Evolutionary conservation across 768 basidiomycete genomes (phyloP), one percentile per base, ranked within the genome.

Genomic region (Austroboletus eburneus): DNA sequence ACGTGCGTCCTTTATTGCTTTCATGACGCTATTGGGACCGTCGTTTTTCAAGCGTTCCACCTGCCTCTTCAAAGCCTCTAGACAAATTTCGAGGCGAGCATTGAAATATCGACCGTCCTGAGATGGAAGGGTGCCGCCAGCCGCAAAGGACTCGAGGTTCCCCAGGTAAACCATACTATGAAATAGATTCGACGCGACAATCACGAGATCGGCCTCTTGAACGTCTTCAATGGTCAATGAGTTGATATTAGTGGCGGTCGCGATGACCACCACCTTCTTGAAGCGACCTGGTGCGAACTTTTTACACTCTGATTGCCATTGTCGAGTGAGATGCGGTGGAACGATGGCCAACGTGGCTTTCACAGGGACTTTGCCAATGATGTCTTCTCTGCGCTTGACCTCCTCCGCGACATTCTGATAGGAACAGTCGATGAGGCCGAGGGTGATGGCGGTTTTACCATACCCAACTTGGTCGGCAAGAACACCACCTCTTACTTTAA

Each of bases 401-500:
- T 87, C 85, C 50, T 76, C 70, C 45, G 71, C 66, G 40, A 85
- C 78, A 16, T 67, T 66, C 54, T 79, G 75, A 17, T 71, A 67
- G 18, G 82, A 74, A 58, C 84, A 83, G 57, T 91, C 87, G 51
- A 96, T 85, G 49, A 97, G 75, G 17, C 86, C 93, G 23, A 97
- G 76, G 3, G 91, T 92, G 54, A 96, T 94, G 18, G 92, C 93
- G 0, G 94, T 97, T 70, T 97, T 97, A 16, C 94, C 94, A 59
- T 97, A 97, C 42, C 94, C 94, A 50, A 97, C 94, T 69, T 94
- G 87, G 58, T 97, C 94, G 12, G 93, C 93, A 37, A 96, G 79
- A 39, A 96, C 93, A 10, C 94, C 93, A 16, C 94, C 93, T 45
- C 88, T 77, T 34, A 96, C 69, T 49, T 68, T 75, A 42, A 90